A percentile compares a stretch with the other conserved stretches of the same genome.
Evolutionary conservation across 2,329 filamentous ascomycete genomes (phyloP).

Genomic region (Trichoderma citrinoviride): DNA sequence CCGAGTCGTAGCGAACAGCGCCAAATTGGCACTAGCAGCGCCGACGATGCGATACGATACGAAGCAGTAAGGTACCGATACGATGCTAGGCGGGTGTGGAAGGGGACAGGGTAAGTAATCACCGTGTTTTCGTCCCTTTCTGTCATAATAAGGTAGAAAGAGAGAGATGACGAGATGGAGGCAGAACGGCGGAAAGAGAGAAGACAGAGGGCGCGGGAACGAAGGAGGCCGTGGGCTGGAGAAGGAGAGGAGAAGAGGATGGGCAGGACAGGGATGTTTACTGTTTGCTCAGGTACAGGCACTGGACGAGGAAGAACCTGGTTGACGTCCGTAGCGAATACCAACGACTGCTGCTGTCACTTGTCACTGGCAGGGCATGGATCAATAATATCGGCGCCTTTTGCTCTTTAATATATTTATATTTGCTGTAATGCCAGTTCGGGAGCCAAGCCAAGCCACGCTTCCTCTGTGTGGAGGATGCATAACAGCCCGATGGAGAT

Average conservation of each 20-base stretch:
- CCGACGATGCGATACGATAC: background rate
- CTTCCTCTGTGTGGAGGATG: constrained; percentile 5
- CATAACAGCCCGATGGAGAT: background rate
- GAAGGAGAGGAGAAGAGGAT: background rate
- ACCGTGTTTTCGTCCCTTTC: too few species aligned
- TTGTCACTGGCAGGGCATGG: background rate
- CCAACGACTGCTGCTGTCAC: background rate
- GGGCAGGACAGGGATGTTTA: background rate
- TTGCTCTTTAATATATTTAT: too few species aligned
- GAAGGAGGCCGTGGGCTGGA: background rate
- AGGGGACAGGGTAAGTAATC: background rate
- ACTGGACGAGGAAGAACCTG: background rate
- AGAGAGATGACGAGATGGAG: background rate
- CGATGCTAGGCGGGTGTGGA: background rate
- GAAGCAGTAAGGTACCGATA: background rate
- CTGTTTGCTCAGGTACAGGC: background rate
- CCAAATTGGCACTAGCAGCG: background rate
- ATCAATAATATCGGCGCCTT: too few species aligned
- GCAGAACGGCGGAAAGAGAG: constrained; percentile 9
- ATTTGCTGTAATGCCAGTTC: background rate
- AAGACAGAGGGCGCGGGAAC: background rate
- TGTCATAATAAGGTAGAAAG: background rate
- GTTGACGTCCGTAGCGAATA: background rate
- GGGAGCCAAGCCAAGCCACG: background rate
- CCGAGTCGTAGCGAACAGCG: background rate